phyloP scores from a whole-genome alignment of 2,329 filamentous ascomycete species.

The Aspergillus clavatus region DNA sequence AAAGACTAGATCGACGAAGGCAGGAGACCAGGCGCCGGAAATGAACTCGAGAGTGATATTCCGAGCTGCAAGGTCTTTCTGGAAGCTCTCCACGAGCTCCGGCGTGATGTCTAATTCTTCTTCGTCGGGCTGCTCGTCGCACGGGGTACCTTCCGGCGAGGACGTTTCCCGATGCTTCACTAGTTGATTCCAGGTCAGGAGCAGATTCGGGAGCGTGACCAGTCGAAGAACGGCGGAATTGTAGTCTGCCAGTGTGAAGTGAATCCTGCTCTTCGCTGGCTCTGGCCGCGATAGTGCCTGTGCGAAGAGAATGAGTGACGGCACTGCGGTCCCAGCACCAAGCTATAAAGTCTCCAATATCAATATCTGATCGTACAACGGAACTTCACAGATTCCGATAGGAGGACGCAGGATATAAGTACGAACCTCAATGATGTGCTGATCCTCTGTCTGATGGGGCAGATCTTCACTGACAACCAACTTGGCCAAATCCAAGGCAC shows the following conservation, averaged over 20 bases:
- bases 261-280: conserved; percentile 26
- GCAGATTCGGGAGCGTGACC: conserved; percentile 57
- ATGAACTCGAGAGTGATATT: conserved; percentile 52
- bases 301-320: conserved; percentile 52
- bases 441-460: conserved; percentile 13
- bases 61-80: conserved; percentile 34
- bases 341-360: conserved; percentile 37
- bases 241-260: conserved; percentile 59
- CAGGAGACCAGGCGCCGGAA: conserved; percentile 56
- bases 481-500: conserved; percentile 55
- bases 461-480: conserved; percentile 20
- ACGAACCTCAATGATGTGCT: conserved; percentile 42
- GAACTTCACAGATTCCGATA: too few relatives aligned
- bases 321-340: conserved; percentile 60
- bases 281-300: conserved; percentile 40
- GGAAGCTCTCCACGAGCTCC: conserved; percentile 44
- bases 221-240: conserved; percentile 57
- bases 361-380: neutral
- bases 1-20: conserved; percentile 41
- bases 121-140: conserved; percentile 10
- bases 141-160: neutral
- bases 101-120: conserved; percentile 47
- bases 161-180: conserved; percentile 8
- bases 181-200: conserved; percentile 50
- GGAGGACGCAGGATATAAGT: neutral